Percentiles rank a stretch among this genome's conserved stretches.
Conservation (phyloP, 441 rosid genomes). For the Euphorbia corollata region DNA sequence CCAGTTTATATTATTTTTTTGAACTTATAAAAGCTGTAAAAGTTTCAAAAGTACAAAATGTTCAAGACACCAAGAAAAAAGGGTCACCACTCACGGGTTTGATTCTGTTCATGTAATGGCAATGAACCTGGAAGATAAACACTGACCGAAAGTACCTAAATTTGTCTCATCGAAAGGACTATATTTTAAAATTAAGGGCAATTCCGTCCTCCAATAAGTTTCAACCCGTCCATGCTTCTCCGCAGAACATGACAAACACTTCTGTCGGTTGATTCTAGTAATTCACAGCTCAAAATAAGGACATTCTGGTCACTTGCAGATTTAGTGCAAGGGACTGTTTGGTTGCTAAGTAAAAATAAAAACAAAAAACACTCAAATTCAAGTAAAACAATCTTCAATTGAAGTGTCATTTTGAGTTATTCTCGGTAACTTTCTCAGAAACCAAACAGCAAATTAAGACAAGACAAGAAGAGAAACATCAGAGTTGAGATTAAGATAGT, state of each 20-base stretch:
- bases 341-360: background rate
- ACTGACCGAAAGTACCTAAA: conserved; percentile 8
- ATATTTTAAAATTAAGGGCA: conserved; percentile 9
- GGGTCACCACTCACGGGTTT: conserved; percentile 33
- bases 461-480: background rate
- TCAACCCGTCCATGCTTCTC: background rate
- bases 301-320: background rate
- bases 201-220: conserved; percentile 4
- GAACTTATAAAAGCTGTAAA: background rate
- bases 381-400: background rate
- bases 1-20: no score
- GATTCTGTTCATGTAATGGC: conserved; percentile 34
- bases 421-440: conserved; percentile 11
- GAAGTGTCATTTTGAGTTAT: conserved; percentile 2
- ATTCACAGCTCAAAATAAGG: conserved; percentile 3
- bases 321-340: conserved; percentile 6
- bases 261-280: conserved; percentile 11
- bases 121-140: conserved; percentile 14
- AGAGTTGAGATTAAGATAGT: conserved; percentile 21
- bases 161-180: conserved; percentile 3
- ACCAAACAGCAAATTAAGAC: conserved; percentile 16
- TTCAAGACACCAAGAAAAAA: background rate
- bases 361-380: no score
- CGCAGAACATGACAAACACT: conserved; percentile 18
- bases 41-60: background rate